Percentiles rank a stretch among this genome's conserved stretches.
Evolutionary conservation across 495 filamentous ascomycete genomes (phyloP).

Genomic region (Trichodelitschia bisporula): DNA sequence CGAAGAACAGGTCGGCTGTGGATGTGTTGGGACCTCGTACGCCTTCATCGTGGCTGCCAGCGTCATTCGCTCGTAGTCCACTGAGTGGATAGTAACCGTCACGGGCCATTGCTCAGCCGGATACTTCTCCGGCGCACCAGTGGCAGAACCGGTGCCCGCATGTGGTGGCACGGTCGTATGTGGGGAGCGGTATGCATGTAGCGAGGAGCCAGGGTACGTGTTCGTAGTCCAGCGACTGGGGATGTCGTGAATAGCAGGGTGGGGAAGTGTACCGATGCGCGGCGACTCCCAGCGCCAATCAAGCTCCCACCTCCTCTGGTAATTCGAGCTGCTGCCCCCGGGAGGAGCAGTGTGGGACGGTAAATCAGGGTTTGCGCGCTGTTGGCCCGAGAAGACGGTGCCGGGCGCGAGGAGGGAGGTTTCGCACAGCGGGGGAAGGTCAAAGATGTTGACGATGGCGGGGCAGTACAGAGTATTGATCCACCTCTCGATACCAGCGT

Average conservation of each 20-base stretch:
- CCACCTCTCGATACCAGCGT: conserved; percentile 19
- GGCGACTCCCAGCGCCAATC: too few species aligned
- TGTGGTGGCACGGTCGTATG: too few species aligned
- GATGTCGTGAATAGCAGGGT: background rate
- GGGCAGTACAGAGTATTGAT: too few species aligned
- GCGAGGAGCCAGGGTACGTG: conserved; percentile 3
- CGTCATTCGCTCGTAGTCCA: conserved; percentile 37
- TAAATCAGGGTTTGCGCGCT: too few species aligned
- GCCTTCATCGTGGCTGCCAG: conserved; percentile 60
- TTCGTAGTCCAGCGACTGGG: too few species aligned
- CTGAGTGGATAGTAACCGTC: conserved; percentile 42
- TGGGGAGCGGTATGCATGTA: conserved; percentile 4
- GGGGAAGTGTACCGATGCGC: background rate
- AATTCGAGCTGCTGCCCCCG: too few species aligned
- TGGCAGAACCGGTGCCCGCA: conserved; percentile 6
- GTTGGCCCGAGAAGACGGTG: conserved; percentile 35
- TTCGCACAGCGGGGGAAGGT: conserved; percentile 26
- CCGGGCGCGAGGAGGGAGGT: conserved; percentile 45
- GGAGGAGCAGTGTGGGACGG: background rate
- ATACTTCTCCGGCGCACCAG: conserved; percentile 16
- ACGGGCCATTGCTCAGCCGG: conserved; percentile 45
- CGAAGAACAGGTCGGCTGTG: conserved; percentile 7
- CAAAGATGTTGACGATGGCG: conserved; percentile 29
- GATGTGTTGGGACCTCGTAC: conserved; percentile 37
- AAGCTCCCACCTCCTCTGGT: background rate